Conservation (phyloP, 805 yeast genomes). For the Ascoidea tarda region DNA sequence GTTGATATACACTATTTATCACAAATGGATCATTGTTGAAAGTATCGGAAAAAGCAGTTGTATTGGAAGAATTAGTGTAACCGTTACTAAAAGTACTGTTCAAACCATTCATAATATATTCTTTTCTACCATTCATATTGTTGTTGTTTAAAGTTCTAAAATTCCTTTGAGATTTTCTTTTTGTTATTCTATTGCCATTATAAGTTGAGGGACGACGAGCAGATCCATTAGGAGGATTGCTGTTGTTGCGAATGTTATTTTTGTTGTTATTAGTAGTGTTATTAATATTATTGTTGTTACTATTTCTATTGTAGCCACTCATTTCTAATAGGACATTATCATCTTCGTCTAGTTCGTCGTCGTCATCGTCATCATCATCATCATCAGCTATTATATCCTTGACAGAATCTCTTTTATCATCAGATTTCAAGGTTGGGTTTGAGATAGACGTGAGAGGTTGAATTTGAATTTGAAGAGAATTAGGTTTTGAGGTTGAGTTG, state of each 20-base stretch:
- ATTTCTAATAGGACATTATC: constrained; percentile 8
- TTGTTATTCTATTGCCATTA: neutral
- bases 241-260: no score
- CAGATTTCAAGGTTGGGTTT: no score
- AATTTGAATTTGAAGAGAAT: no score
- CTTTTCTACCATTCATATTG: neutral
- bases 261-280: neutral
- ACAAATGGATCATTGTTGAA: neutral
- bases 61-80: neutral
- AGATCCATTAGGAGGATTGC: neutral
- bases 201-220: neutral
- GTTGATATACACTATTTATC: neutral
- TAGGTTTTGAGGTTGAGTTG: no score
- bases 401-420: no score
- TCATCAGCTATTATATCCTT: neutral
- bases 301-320: constrained; percentile 6
- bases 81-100: neutral
- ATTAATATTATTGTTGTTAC: neutral
- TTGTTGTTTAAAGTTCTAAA: neutral
- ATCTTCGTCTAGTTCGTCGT: constrained; percentile 7
- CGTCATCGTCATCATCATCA: constrained; percentile 2
- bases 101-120: neutral
- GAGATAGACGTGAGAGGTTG: no score
- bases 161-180: neutral
- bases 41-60: neutral